Base-by-base conservation (phyloP, 2,329 filamentous ascomycete genomes). In the Ophiostoma sp. region DNA sequence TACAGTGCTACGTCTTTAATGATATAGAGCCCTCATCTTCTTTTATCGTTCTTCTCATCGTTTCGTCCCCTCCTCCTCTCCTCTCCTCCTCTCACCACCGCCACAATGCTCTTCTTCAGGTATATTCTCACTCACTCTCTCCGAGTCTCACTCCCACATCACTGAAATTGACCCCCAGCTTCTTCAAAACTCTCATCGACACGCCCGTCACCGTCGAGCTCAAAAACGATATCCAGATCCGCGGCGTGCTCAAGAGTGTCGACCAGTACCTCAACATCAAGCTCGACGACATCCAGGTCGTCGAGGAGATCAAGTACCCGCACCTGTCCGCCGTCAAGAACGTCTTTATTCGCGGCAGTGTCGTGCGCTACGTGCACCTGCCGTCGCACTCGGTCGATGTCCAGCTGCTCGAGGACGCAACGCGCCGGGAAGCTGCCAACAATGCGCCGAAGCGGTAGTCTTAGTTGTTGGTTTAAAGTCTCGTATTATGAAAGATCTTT, bases 211-310 rank as follows among this genome's bases (percentile, higher is more conserved):
- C 94, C 66, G 93, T 99, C 79, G 95, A 99, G 84, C 91, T 99
- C 80, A 99, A 99, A 83, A 99, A 99, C 80, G 95, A 99, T 82
- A 96, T 99, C 76, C 93, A 94, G 79, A 96, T 99, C 79, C 92
- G 92, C 76, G 95, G 95, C 75, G 96, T 90, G 48, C 86, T 99
- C 75, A 99, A 98, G 85, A 96, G 92, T 78, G 94, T 99, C 75
- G 95, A 99, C 79, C 95, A 98, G 83, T 99, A 96, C 82, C 88
- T 99, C 78, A 99, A 99, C 83, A 97, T 99, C 83, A 98, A 98
- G 84, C 88, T 99, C 68, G 95, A 99, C 78, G 93, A 97, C 77
- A 96, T 98, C 72, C 86, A 89, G 73, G 94, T 98, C 41, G 86
- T 97, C 35, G 94, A 99, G 75, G 93, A 98, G 82, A 83, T 95